Evolutionary conservation across 164 flowering plant species (phyloP).

Genomic region (Aristolochia fimbriata): DNA sequence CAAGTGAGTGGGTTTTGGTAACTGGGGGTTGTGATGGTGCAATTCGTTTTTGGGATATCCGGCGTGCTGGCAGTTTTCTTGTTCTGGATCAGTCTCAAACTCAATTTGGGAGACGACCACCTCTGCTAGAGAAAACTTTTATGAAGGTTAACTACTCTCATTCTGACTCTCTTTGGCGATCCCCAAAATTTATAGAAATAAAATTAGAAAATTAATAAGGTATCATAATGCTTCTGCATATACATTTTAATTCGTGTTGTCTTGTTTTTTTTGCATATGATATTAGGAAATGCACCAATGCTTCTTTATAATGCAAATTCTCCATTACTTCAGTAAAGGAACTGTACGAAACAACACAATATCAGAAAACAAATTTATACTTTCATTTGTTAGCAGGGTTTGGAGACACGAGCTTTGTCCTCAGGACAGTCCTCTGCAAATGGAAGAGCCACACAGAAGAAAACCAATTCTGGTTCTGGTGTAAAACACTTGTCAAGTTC

Average conservation of each 20-base stretch:
- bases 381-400: slow-evolving; percentile 15
- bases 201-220: not conserved
- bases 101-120: slow-evolving; percentile 90
- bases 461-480: slow-evolving; percentile 31
- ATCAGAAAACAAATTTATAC: not conserved
- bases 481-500: slow-evolving; percentile 25
- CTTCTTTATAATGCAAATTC: not conserved
- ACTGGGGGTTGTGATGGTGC: slow-evolving; percentile 99
- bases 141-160: slow-evolving; percentile 39
- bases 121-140: slow-evolving; percentile 30
- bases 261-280: too few relatives aligned
- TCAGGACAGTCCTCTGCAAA: slow-evolving; percentile 29
- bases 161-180: not conserved
- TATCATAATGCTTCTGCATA: too few relatives aligned
- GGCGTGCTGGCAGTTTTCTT: slow-evolving; percentile 88
- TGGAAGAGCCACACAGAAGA: slow-evolving; percentile 30
- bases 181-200: not conserved
- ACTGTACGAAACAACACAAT: too few relatives aligned
- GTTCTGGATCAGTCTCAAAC: slow-evolving; percentile 79
- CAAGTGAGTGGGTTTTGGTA: slow-evolving; percentile 90
- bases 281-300: not conserved
- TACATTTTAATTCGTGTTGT: too few relatives aligned
- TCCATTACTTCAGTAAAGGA: not conserved
- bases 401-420: slow-evolving; percentile 27
- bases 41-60: slow-evolving; percentile 97